Evolutionary conservation across 2,329 filamentous ascomycete species (phyloP), one percentile per base, ranked within the genome.

Genomic region (Alternaria sp.): DNA sequence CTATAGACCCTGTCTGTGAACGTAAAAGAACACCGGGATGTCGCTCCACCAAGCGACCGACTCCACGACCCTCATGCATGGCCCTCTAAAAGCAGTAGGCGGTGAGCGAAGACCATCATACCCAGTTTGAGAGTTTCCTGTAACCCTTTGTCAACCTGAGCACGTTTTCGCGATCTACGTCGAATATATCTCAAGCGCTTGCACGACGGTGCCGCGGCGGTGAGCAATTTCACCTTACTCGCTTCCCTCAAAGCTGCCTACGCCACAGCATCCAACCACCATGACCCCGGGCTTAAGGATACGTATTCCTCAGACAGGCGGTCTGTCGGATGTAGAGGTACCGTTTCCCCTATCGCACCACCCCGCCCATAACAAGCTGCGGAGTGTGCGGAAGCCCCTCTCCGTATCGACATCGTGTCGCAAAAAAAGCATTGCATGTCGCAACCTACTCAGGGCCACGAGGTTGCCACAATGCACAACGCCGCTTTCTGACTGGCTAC

Each of bases 281-380:
- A 63, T 63, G 52, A 61, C 51, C 50, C 52, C 65, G 59, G 61
- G 36, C 58, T 66, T 55, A 46, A 26, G 21, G 53, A 23, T 47
- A 45, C 49, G 49, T 40, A 52, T 3, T 40, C 49, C 19, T 61
- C 40, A 59, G 50, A 58, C 61, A 60, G 66, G 71, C 71, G 68
- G 71, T 72, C 68, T 67, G 63, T 62, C 63, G 67, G 65, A 66
- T 61, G 65, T 65, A 70, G 51, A 72, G 67, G 67, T 71, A 61
- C 60, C 52, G 61, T 52, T 59, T 68, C 67, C 51, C 64, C 60
- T 66, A 59, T 68, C 64, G 62, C 63, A 46, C 59, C 61, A 64
- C 56, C 40, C 59, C 52, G 57, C 64, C 58, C 63, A 40, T 17
- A 69, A 64, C 40, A 61, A 71, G 69, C 55, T 59, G 59, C 71